Evolutionary conservation across 768 basidiomycete genomes (phyloP).

Genomic region (Suillus subalutaceus): DNA sequence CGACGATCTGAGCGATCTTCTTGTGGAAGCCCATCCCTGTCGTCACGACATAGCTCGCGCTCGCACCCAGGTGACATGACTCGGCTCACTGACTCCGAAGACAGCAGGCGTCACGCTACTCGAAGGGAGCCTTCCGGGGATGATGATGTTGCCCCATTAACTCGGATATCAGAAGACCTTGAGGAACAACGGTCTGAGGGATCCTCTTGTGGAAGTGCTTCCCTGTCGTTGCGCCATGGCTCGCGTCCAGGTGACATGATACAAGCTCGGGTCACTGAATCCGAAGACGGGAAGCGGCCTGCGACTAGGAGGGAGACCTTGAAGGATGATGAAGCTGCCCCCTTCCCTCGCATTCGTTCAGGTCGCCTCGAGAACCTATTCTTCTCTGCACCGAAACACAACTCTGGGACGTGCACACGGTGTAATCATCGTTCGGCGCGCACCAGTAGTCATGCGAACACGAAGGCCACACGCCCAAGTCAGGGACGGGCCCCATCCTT

Average conservation of each 20-base stretch:
- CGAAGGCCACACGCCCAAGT: neutral
- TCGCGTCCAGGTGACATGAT: neutral
- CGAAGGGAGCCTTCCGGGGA: neutral
- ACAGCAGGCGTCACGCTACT: neutral
- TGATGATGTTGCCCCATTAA: neutral
- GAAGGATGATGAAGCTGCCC: constrained; percentile 42
- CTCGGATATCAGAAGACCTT: constrained; percentile 63
- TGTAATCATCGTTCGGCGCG: constrained; percentile 48
- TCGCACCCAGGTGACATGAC: constrained; percentile 8
- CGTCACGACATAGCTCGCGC: constrained; percentile 19
- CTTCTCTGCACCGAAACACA: constrained; percentile 78
- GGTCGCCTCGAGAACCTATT: constrained; percentile 78
- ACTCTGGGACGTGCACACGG: constrained; percentile 66
- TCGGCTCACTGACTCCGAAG: constrained; percentile 1
- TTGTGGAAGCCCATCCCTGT: constrained; percentile 21
- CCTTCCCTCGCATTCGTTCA: constrained; percentile 85
- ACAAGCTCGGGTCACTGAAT: neutral
- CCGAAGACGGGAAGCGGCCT: neutral
- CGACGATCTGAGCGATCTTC: constrained; percentile 55
- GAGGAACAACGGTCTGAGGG: constrained; percentile 64
- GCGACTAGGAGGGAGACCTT: neutral
- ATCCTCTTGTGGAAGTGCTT: constrained; percentile 18
- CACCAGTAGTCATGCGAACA: neutral
- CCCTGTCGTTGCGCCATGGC: neutral
- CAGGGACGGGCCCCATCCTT: neutral